Conservation (phyloP, 2,329 filamentous ascomycete species). For the Xylariaceae sp. region DNA sequence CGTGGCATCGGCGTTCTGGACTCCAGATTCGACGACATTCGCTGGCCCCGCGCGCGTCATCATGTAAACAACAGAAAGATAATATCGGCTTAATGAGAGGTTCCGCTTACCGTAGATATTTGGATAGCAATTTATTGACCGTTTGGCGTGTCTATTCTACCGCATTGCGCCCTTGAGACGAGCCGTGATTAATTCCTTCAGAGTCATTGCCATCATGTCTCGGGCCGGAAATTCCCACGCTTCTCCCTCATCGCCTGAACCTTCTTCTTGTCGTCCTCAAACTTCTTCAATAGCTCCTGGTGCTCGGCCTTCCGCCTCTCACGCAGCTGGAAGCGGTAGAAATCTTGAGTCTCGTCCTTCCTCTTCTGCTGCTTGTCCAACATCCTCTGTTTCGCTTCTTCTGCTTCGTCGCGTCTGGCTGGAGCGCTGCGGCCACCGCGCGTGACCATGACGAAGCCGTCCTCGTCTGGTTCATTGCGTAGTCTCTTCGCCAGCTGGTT, state of each 20-base stretch:
- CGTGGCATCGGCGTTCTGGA: slow-evolving; percentile 20
- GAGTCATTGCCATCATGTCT: slow-evolving; percentile 32
- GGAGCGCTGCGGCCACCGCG: slow-evolving; percentile 70
- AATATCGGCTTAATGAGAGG: slow-evolving; percentile 1
- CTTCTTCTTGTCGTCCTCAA: slow-evolving; percentile 71
- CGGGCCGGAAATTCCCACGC: slow-evolving; percentile 55
- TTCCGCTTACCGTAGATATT: slow-evolving; percentile 11
- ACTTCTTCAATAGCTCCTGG: slow-evolving; percentile 61
- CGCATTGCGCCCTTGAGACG: not conserved
- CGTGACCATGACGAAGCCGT: slow-evolving; percentile 91
- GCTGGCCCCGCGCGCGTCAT: slow-evolving; percentile 54
- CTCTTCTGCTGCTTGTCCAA: slow-evolving; percentile 59
- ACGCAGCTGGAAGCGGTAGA: slow-evolving; percentile 78
- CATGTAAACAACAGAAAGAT: slow-evolving; percentile 32
- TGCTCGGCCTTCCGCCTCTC: slow-evolving; percentile 75
- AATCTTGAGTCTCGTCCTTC: slow-evolving; percentile 60
- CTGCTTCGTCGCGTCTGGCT: slow-evolving; percentile 65
- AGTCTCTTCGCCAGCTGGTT: slow-evolving; percentile 56
- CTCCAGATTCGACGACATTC: slow-evolving; percentile 29
- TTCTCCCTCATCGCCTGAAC: slow-evolving; percentile 65
- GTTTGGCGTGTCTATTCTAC: not conserved
- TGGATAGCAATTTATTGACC: not conserved
- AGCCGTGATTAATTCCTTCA: not conserved
- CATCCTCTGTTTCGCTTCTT: slow-evolving; percentile 53
- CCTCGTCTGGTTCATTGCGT: slow-evolving; percentile 80